Conservation (phyloP, 2,329 filamentous ascomycete species). For the Diplodia corticola region DNA sequence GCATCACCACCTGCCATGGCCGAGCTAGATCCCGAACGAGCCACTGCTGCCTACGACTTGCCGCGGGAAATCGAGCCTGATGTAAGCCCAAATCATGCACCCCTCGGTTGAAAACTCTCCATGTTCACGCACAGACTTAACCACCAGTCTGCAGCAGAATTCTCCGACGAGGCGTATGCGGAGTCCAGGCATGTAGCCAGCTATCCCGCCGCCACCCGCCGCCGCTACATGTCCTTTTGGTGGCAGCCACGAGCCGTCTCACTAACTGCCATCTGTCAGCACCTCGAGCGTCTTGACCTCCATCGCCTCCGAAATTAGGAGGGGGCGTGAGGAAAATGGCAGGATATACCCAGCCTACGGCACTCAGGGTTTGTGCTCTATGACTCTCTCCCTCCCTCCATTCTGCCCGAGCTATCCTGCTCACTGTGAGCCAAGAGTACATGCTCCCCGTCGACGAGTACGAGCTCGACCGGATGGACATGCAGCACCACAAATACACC, state of each 20-base stretch:
- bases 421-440: not conserved
- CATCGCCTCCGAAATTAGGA: constrained; percentile 17
- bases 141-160: not conserved
- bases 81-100: not conserved
- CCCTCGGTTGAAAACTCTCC: not conserved
- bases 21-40: not conserved
- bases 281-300: constrained; percentile 17
- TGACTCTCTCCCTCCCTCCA: not conserved
- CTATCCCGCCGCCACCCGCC: no score
- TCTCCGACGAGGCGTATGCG: constrained; percentile 15
- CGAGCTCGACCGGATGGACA: constrained; percentile 32
- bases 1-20: not conserved
- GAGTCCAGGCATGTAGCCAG: constrained; percentile 2
- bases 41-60: not conserved
- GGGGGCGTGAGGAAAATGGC: constrained; percentile 19
- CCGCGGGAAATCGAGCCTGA: constrained; percentile 11
- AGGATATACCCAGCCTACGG: constrained; percentile 20
- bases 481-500: constrained; percentile 46
- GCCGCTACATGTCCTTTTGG: no score
- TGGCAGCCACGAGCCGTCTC: not conserved
- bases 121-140: not conserved
- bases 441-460: constrained; percentile 11
- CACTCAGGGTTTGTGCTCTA: not conserved
- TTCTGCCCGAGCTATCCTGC: not conserved
- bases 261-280: not conserved